Base-by-base conservation (phyloP, 352 stramenopile genomes). In the Phytophthora cactorum region DNA sequence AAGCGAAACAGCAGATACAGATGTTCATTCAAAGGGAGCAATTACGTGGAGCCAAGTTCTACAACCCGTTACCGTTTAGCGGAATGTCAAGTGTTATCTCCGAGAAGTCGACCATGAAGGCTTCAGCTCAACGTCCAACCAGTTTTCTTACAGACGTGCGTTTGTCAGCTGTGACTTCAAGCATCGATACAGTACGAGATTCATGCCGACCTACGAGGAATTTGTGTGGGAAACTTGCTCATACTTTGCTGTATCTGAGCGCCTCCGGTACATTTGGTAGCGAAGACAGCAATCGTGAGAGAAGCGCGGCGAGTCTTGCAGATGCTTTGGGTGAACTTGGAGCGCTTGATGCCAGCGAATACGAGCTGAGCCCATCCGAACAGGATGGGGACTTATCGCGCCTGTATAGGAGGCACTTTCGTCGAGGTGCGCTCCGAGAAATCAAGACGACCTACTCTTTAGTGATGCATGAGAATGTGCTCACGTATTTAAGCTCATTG, bases 321-420 rank as follows among this genome's bases (percentile, higher is more conserved):
- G 69, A 91, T 66, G 77, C 70, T 15, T 79, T 95, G 41, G 88
- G 88, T 4, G 82, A 90, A 41, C 55, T 94, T 32, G 88, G 88
- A 10, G 70, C 81, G 10, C 78, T 92, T 27, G 78, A 92, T 68
- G 56, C 70, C 1, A 76, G 77, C 41, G 74, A 84, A 17, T 88
- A 88, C 45, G 77, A 93, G n/a, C 53, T 94, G 31, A 92, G 74
- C 32, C 78, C 75, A 43, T 82, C 77, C 29, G 59, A 81, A 28
- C 61, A 92, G 22, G 58, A 66, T 11, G 71, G 75, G 6, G 69
- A 88, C 44, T 65, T 93, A 15, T 84, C 70, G 12, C 77, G 74
- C 1, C 68, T 92, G 14, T 90, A 89, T 62, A 71, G 77, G 27
- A 63, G 65, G 14, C 77, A 84, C 28, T 93, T 95, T 57, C 74